Evolutionary conservation across 2,329 filamentous ascomycete genomes (phyloP).

Genomic region (Diplocarpon mali): DNA sequence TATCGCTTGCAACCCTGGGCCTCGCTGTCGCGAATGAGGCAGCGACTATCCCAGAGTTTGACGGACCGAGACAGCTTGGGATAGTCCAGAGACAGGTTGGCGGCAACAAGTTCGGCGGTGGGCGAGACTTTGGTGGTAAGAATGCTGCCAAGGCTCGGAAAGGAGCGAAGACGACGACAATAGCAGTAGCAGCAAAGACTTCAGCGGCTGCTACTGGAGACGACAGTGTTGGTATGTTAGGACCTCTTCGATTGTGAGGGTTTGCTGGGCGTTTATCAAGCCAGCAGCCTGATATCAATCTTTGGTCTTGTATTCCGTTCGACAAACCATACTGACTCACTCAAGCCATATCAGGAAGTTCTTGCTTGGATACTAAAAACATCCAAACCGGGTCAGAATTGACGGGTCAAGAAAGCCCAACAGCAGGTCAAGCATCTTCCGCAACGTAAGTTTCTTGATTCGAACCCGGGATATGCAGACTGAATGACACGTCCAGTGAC

Average conservation of each 20-base stretch:
- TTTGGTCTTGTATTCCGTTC: no score
- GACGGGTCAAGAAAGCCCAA: constrained; percentile 16
- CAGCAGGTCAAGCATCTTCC: constrained; percentile 22
- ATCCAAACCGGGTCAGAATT: no score
- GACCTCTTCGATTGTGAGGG: no score
- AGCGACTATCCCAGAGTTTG: constrained; percentile 6
- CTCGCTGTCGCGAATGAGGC: constrained; percentile 7
- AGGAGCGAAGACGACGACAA: not conserved
- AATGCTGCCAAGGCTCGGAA: not conserved
- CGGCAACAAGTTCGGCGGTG: constrained; percentile 1
- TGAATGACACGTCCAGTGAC: constrained; percentile 33
- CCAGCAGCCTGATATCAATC: no score
- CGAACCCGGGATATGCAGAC: not conserved
- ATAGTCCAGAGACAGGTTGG: constrained; percentile 4
- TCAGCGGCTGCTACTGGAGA: constrained; percentile 5
- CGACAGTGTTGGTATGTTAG: no score
- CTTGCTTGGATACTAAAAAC: no score
- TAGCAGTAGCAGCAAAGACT: not conserved
- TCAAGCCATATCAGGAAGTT: no score
- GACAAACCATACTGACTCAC: no score
- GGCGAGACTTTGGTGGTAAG: not conserved
- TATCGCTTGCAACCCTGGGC: constrained; percentile 3
- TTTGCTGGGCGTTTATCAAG: no score
- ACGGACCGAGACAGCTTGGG: not conserved
- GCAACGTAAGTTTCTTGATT: constrained; percentile 22